Base-by-base conservation (phyloP, 176 grass and related monocot species). In the Otatea glauca region DNA sequence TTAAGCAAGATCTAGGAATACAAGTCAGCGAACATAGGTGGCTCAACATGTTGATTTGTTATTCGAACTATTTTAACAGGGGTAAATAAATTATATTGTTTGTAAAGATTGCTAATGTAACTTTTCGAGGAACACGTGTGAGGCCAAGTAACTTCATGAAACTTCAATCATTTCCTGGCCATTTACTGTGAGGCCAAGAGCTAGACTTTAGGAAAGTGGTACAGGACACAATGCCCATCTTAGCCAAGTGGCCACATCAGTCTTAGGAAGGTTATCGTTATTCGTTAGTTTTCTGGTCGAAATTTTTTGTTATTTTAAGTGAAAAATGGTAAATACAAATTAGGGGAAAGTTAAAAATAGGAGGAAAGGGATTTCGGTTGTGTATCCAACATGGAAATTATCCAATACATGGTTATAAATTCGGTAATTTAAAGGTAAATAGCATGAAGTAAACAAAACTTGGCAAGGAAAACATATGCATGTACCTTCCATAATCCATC, bases 401-500 rank as follows among this genome's bases (percentile, higher is more conserved):
- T 13, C 6, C 25, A 58, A 59, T 59, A 44, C 17, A 32, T 60
- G 50, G 17, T 44, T 10, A 48, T 53, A 49, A 49, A 49, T 49
- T 49, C 4, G 13, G 16, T 60, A 60, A 23, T 60, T 24, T 24
- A 60, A 60, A 24, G n/a, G 4, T 37, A 55, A 75, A 2, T 66
- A 15, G 21, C 0, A 3, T 41, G 15, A 81, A 66, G 13, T 32
- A 76, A 50, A 64, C 12, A 64, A 8, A 79, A 60, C 27, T 55
- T 66, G 21, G 35, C 18, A 55, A 68, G 62, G 32, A 14, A 71
- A 80, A 41, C 44, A 81, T 74, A 58, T 90, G 9, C 43, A 11
- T 44, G 43, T 44, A 97, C 94, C 94, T 97, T 97, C 94, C 94
- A 97, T 76, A 97, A 74, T 25, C 94, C 94, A 79, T 97, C 94